Base-by-base conservation (phyloP, 306 rosid species). In the Coriaria nepalensis region DNA sequence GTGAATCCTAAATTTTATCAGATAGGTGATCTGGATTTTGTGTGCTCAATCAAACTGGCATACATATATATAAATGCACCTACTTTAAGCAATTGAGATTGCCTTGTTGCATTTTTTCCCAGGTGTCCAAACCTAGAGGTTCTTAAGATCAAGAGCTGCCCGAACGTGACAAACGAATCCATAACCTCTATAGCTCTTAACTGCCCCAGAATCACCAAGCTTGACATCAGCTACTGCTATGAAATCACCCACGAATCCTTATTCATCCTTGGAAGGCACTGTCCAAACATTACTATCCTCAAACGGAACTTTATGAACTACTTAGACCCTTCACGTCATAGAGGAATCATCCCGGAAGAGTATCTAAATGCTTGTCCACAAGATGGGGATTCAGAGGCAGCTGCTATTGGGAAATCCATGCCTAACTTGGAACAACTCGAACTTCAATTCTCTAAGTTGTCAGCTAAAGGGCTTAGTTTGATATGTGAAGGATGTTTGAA, bases 311-410 rank as follows among this genome's bases (percentile, higher is more conserved):
- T 66, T 47, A 55, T 84, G 78, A 90, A 90, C 55, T 77, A 68
- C 73, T 64, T 81, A 29, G 92, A 81, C 58, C 76, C 94, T 50
- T 79, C 92, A 13, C 76, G 77, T 39, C 78, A 88, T n/a, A 4
- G 34, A 6, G 82, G 90, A 45, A 49, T 79, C 37, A 86, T 88
- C 67, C 97, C 97, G 9, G 35, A 68, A 7, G 77, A 63, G 50
- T 84, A 81, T 52, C 67, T 81, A 4, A 69, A 71, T 62, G 79
- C 84, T 43, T 75, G 82, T 66, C 97, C 94, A 4, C 95, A 84
- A 81, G 97, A 90, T 39, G 81, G 78, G 50, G 81, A 81, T 42
- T 49, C 77, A n/a, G 97, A 90, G 52, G 87, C 95, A 50, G 63
- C 78, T 13, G 87, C 85, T 12, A 81, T 90, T 56, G 94, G 80